Conservation (phyloP, 225 moss, liverwort and hornwort species). For the Bryoerythrophyllum caledonicum region DNA sequence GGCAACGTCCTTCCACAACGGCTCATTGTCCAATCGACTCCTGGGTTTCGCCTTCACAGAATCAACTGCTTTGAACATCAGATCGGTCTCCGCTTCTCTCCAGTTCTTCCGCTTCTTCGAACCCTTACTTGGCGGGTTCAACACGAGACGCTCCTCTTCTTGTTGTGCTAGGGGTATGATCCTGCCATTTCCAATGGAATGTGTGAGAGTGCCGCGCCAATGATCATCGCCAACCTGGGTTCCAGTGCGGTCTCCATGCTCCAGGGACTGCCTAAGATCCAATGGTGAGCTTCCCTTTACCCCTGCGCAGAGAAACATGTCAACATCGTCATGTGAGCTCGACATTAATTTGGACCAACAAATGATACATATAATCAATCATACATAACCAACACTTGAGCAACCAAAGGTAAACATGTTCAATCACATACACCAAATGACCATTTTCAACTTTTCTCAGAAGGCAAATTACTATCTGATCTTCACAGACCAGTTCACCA, state of each 20-base stretch:
- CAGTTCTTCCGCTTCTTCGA: conserved; percentile 10
- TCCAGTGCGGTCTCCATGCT: background rate
- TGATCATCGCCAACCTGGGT: background rate
- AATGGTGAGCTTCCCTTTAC: background rate
- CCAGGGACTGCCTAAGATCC: background rate
- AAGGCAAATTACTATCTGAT: background rate
- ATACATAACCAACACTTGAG: no score
- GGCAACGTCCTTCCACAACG: background rate
- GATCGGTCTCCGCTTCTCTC: background rate
- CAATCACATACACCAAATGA: no score
- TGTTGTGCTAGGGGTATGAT: no score
- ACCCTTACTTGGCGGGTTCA: no score
- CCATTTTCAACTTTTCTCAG: background rate
- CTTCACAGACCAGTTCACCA: background rate
- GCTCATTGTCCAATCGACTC: background rate
- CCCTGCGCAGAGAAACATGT: background rate
- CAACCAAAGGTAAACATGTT: no score
- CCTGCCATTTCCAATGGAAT: background rate
- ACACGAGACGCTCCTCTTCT: background rate
- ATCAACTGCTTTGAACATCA: background rate
- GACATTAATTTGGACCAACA: background rate
- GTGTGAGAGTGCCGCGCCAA: background rate
- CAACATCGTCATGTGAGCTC: background rate
- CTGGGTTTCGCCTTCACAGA: background rate
- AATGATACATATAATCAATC: background rate